These are phyloP conservation scores for Suhomyces sp. DNA, from an alignment of 805 yeast species.

Conservation along the genomic window DNA sequence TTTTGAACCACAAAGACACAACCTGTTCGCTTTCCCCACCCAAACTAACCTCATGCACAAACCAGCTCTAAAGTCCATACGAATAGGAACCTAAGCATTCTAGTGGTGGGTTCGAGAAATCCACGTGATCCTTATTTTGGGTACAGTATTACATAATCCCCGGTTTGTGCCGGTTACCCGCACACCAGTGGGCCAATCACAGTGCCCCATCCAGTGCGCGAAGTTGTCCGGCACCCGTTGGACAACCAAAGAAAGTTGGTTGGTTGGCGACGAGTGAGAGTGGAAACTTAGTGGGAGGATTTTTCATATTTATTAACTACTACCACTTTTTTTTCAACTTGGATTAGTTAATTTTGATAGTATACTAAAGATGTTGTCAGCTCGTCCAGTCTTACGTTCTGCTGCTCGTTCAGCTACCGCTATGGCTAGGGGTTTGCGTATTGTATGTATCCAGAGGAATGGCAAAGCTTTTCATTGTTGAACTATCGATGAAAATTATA, in stretches of 20 bases:
- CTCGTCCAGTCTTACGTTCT: conserved; percentile 82
- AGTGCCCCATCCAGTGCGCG: conserved; percentile 8
- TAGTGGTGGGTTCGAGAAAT: conserved; percentile 2
- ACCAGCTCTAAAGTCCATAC: conserved; percentile 1
- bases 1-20: no score
- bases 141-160: no score
- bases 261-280: conserved; percentile 9
- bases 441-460: conserved; percentile 22
- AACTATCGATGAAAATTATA: no score
- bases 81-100: no score
- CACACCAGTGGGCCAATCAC: conserved; percentile 12
- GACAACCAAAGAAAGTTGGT: conserved; percentile 10
- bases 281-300: conserved; percentile 7
- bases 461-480: no score
- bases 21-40: neutral
- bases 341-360: conserved; percentile 10
- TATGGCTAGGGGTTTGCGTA: conserved; percentile 26
- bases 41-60: neutral
- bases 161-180: conserved; percentile 8
- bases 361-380: conserved; percentile 65
- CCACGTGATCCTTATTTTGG: conserved; percentile 7
- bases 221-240: conserved; percentile 8
- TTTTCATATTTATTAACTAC: conserved; percentile 12
- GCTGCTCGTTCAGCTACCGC: conserved; percentile 75
- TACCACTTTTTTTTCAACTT: conserved; percentile 16